Base-by-base conservation (phyloP, 306 rosid genomes). In the Cicer yamashitae region DNA sequence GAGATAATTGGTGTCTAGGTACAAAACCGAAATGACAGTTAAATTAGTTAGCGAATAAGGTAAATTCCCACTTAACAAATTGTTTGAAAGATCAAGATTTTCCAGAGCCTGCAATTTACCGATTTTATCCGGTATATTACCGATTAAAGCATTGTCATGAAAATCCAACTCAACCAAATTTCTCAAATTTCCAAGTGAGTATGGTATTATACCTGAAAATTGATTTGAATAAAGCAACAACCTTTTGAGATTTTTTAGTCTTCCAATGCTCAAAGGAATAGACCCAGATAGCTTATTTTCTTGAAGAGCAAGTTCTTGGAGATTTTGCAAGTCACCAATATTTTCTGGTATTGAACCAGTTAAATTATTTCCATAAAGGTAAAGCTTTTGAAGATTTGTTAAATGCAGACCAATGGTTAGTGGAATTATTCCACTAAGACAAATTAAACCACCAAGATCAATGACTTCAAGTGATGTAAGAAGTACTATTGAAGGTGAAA, bases 321-420 rank as follows among this genome's bases (percentile, higher is more conserved):
- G 96, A 45, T 85, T 85, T 48, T 83, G 69, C 62, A 92, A 70
- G 82, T 75, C 82, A 65, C 91, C 87, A 57, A 89, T 75, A 82
- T 90, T 88, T 51, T 89, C 86, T 54, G 96, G 93, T 11, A 91
- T 14, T 43, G 87, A 71, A 40, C 96, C 96, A 70, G 80, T 79
- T 72, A 88, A 83, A n/a, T 75, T 88, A 82, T 88, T 91, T 41
- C 90, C 87, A 73, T 20, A 77, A 70, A 91, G 93, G 34, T 63
- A 12, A 71, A 89, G 88, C 80, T 77, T 87, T 54, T 77, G 70
- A 73, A 91, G 91, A 11, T 77, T 88, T 8, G 72, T 84, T 34
- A 91, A 76, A 17, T 74, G 84, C 43, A 64, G 9, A 8, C 93
- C 96, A 37, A 90, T 10, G 13, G 79, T 65, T 40, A 64, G 63